Evolutionary conservation across 768 basidiomycete genomes (phyloP).

Genomic region (Boletus eberwhitei): DNA sequence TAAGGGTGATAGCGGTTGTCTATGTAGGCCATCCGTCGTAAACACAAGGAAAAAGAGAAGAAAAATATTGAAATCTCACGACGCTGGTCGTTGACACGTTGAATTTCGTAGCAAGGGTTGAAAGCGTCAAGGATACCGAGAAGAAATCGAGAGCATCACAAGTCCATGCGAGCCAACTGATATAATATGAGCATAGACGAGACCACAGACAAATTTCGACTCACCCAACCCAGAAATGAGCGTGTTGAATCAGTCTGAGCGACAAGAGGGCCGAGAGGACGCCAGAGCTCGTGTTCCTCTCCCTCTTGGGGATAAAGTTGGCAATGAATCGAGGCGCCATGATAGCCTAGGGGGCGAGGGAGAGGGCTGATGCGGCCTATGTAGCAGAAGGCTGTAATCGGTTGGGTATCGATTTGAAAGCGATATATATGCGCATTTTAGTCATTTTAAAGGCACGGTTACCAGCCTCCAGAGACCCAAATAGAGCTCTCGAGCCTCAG

Average conservation of each 20-base stretch:
- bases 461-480: constrained; percentile 6
- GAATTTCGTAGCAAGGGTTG: constrained; percentile 48
- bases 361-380: background rate
- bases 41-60: background rate
- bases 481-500: constrained; percentile 4
- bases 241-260: constrained; percentile 53
- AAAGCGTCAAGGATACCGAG: constrained; percentile 61
- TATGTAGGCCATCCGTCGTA: constrained; percentile 11
- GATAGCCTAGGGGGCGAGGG: background rate
- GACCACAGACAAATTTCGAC: background rate
- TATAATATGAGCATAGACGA: background rate
- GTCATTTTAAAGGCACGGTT: constrained; percentile 4
- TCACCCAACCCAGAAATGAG: constrained; percentile 58
- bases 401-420: background rate
- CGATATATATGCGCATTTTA: constrained; percentile 2
- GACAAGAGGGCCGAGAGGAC: constrained; percentile 41
- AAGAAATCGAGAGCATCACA: constrained; percentile 89
- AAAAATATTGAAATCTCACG: constrained; percentile 26
- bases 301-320: constrained; percentile 49
- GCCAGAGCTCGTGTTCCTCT: constrained; percentile 35
- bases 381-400: background rate
- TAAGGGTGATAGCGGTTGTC: constrained; percentile 87
- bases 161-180: constrained; percentile 82
- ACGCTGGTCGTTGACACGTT: constrained; percentile 39
- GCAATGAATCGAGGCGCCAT: constrained; percentile 37